These are phyloP conservation scores for Podaxis pistillaris DNA, from an alignment of 768 basidiomycete species.

Conservation along the genomic window DNA sequence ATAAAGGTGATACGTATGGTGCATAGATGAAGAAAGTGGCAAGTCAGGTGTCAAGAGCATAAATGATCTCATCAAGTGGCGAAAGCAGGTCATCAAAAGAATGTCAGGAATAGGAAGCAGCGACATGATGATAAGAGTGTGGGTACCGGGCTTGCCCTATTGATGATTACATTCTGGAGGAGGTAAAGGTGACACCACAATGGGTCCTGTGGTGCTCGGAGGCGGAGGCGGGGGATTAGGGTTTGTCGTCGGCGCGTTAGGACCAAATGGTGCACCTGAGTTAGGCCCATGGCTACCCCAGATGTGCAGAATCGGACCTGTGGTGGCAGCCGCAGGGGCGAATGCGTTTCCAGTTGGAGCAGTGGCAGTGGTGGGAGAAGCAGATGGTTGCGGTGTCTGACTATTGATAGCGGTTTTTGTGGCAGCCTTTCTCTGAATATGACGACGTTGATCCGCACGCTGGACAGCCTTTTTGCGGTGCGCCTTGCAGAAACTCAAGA, in stretches of 20 bases:
- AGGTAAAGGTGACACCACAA: background rate
- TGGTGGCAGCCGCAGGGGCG: background rate
- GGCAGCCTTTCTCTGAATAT: slow-evolving; percentile 16
- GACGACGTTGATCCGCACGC: slow-evolving; percentile 22
- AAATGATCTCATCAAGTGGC: background rate
- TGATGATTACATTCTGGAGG: slow-evolving; percentile 14
- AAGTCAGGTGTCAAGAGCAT: too few species aligned
- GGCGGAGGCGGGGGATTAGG: background rate
- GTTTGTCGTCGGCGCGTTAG: background rate
- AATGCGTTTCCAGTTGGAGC: background rate
- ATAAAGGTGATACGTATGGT: background rate
- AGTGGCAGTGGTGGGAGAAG: background rate
- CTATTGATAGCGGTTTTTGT: slow-evolving; percentile 13
- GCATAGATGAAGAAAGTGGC: background rate
- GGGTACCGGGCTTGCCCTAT: background rate
- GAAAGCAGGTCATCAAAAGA: background rate
- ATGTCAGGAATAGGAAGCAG: background rate
- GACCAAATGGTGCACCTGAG: background rate
- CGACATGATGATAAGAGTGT: background rate
- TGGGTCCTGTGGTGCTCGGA: background rate
- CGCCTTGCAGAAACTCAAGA: slow-evolving; percentile 47
- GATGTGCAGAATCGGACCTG: background rate
- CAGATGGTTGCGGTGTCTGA: background rate
- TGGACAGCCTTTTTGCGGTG: slow-evolving; percentile 41
- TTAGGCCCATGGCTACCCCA: background rate